A percentile compares a stretch with the other conserved stretches of the same genome.
Conservation (phyloP, 345 rosid species). For the Gossypium anomalum region DNA sequence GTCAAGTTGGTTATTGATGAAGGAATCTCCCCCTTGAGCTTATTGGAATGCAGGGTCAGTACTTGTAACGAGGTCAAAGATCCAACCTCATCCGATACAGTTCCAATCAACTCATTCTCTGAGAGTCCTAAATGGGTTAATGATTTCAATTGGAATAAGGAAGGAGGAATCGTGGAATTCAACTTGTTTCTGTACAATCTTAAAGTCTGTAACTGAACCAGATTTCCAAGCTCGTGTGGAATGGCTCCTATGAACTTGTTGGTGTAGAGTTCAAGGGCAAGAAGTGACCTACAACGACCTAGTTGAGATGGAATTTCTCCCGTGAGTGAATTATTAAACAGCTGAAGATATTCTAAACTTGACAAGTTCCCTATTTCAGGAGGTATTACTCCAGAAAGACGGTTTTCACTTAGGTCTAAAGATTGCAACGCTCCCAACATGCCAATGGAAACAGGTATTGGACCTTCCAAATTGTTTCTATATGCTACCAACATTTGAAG, state of each 20-base stretch:
- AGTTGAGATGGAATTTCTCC: constrained; percentile 66
- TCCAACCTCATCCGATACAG: constrained; percentile 50
- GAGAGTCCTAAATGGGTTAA: constrained; percentile 63
- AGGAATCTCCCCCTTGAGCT: constrained; percentile 60
- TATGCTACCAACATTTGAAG: constrained; percentile 48
- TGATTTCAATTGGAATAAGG: constrained; percentile 48
- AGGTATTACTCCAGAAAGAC: constrained; percentile 57
- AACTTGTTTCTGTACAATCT: constrained; percentile 47
- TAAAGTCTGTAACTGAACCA: constrained; percentile 41
- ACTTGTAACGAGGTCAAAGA: constrained; percentile 46
- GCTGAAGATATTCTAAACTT: constrained; percentile 35
- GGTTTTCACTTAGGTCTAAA: constrained; percentile 56
- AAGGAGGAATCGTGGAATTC: constrained; percentile 62
- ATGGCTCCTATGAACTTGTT: constrained; percentile 59
- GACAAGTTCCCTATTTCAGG: constrained; percentile 62
- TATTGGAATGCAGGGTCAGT: constrained; percentile 65
- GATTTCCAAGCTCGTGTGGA: constrained; percentile 65
- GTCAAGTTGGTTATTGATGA: constrained; percentile 50
- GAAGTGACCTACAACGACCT: constrained; percentile 51
- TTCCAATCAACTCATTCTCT: constrained; percentile 52
- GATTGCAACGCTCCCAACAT: constrained; percentile 42
- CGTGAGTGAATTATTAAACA: constrained; percentile 43
- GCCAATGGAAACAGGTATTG: constrained; percentile 60
- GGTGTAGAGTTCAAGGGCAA: constrained; percentile 42
- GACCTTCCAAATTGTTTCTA: constrained; percentile 46